Percentiles rank a stretch among this genome's conserved stretches.
Conservation (phyloP, 192 early-diverging fungal genomes). For the Mortierella hygrophila region DNA sequence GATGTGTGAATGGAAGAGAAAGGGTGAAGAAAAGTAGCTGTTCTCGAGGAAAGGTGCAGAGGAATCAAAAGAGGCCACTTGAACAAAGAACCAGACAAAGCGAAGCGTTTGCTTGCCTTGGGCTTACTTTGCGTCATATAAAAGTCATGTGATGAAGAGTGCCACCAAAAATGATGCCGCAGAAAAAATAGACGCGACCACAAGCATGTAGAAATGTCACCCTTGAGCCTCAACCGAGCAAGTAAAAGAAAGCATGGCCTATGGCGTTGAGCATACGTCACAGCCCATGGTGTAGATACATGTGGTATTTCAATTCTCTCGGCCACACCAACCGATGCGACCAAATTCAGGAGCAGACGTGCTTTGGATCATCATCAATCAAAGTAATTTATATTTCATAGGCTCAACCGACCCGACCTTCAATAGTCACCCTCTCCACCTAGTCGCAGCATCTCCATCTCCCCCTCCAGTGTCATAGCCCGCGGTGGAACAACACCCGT, state of each 20-base stretch:
- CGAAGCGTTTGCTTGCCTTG: background rate
- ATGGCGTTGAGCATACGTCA: too few species aligned
- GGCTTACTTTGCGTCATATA: background rate
- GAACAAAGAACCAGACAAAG: background rate
- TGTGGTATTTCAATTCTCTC: too few species aligned
- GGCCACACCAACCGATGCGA: too few species aligned
- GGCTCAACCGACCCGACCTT: background rate
- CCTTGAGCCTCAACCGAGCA: too few species aligned
- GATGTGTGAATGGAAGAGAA: background rate
- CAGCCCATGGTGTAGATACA: too few species aligned
- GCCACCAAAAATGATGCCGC: background rate
- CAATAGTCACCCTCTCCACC: constrained; percentile 14
- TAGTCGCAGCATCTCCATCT: constrained; percentile 32
- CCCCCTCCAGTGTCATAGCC: constrained; percentile 20
- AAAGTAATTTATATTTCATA: background rate
- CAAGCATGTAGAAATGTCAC: too few species aligned
- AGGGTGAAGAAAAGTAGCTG: background rate
- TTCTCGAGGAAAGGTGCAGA: background rate
- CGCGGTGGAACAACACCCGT: background rate
- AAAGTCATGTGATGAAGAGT: background rate
- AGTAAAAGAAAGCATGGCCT: too few species aligned
- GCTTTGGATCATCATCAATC: background rate
- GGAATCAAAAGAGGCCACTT: background rate
- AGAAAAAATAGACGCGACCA: too few species aligned
- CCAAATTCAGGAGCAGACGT: too few species aligned